Percentiles rank a stretch among this genome's conserved stretches.
phyloP scores from a whole-genome alignment of 2,329 filamentous ascomycete genomes.

The Paradendryphiella salina region DNA sequence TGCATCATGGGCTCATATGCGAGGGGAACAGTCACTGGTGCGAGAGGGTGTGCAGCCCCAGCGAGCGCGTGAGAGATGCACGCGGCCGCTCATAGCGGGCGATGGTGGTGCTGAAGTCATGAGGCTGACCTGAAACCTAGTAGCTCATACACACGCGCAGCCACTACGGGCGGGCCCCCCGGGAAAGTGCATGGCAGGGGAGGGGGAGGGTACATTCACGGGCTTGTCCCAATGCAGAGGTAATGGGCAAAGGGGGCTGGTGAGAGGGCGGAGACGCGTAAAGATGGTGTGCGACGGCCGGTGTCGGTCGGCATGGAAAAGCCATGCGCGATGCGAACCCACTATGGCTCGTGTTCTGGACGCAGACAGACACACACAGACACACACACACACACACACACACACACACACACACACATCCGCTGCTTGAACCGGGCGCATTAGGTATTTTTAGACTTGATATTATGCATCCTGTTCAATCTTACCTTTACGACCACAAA shows the following conservation, averaged over 20 bases:
- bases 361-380: background rate
- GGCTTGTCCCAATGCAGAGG: no score
- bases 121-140: constrained; percentile 17
- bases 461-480: background rate
- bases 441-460: background rate
- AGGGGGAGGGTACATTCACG: no score
- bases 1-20: constrained; percentile 12
- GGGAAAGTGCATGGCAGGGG: constrained; percentile 13
- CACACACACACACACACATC: background rate
- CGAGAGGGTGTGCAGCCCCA: constrained; percentile 7
- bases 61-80: constrained; percentile 13
- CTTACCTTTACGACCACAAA: background rate
- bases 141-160: constrained; percentile 1
- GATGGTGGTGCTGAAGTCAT: constrained; percentile 13
- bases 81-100: constrained; percentile 13
- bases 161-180: constrained; percentile 8
- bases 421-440: background rate
- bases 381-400: background rate
- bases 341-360: no score
- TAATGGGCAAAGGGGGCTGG: background rate
- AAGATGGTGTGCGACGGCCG: constrained; percentile 1
- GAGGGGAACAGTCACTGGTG: background rate
- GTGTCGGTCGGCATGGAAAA: background rate
- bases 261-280: background rate
- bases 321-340: constrained; percentile 2